Evolutionary conservation across 2,329 filamentous ascomycete species (phyloP).

Genomic region (Tolypocladium paradoxum): DNA sequence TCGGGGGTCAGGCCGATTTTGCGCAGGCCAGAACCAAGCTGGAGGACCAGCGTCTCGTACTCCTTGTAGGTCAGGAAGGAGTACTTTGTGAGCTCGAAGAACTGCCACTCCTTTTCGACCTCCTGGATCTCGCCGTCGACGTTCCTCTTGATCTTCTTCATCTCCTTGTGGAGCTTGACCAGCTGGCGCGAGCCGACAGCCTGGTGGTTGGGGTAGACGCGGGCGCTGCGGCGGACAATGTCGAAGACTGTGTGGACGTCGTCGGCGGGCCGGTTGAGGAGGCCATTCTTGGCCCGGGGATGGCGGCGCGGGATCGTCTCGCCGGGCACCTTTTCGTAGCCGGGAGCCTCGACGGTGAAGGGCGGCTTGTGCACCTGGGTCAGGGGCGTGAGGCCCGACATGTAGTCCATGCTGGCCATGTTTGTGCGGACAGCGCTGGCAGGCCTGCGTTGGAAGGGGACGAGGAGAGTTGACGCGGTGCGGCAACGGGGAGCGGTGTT

Average conservation of each 20-base stretch:
- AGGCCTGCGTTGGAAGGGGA: not conserved
- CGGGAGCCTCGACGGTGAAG: conserved; percentile 63
- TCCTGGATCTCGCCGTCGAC: conserved; percentile 69
- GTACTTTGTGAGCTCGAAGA: conserved; percentile 73
- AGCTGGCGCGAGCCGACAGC: conserved; percentile 64
- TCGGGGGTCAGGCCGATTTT: conserved; percentile 58
- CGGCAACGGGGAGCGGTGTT: not conserved
- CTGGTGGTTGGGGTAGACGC: conserved; percentile 49
- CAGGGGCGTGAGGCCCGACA: conserved; percentile 36
- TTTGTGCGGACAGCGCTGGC: not conserved
- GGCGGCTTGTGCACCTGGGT: conserved; percentile 57
- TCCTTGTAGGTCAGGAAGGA: conserved; percentile 68
- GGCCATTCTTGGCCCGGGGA: conserved; percentile 56
- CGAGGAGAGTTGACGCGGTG: not conserved
- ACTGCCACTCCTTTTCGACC: conserved; percentile 86
- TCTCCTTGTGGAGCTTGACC: conserved; percentile 69
- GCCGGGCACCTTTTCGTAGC: conserved; percentile 57
- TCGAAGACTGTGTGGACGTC: conserved; percentile 71
- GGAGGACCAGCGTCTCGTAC: conserved; percentile 59
- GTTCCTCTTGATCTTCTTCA: conserved; percentile 82
- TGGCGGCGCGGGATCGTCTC: conserved; percentile 79
- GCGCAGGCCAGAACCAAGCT: conserved; percentile 63
- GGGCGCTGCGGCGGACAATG: conserved; percentile 59
- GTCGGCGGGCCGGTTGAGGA: conserved; percentile 53
- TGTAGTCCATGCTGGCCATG: conserved; percentile 20